phyloP scores from a whole-genome alignment of 208 protist species.

The Naegleria fowleri region DNA sequence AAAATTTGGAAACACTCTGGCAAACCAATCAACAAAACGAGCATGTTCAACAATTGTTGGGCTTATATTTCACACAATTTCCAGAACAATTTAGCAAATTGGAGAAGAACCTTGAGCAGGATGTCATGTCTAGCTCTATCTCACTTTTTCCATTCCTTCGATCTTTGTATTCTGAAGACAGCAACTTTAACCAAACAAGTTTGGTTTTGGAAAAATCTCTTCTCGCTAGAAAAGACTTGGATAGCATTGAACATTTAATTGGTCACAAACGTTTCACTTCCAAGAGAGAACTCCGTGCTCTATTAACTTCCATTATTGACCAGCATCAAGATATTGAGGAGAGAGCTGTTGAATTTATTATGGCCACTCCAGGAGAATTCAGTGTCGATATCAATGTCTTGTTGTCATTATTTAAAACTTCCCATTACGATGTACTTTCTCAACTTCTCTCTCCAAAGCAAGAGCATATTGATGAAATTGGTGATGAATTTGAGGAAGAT shows the following conservation, averaged over 20 bases:
- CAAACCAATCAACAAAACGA: neutral
- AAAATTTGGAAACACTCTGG: neutral
- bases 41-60: neutral
- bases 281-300: neutral
- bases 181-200: neutral
- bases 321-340: neutral
- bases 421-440: neutral
- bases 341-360: neutral
- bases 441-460: neutral
- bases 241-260: neutral
- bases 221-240: neutral
- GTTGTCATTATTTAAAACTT: neutral
- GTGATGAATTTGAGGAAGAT: neutral
- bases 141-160: neutral
- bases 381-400: neutral
- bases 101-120: neutral
- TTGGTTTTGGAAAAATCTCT: neutral
- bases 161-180: neutral
- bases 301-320: neutral
- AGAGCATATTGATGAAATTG: neutral
- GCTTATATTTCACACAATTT: neutral
- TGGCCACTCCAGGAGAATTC: neutral
- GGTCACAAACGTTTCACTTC: neutral
- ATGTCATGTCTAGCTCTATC: neutral
- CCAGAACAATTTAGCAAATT: neutral